Evolutionary conservation across 2,329 filamentous ascomycete genomes (phyloP), one percentile per base, ranked within the genome.

Genomic region (Aquanectria penicillioides): DNA sequence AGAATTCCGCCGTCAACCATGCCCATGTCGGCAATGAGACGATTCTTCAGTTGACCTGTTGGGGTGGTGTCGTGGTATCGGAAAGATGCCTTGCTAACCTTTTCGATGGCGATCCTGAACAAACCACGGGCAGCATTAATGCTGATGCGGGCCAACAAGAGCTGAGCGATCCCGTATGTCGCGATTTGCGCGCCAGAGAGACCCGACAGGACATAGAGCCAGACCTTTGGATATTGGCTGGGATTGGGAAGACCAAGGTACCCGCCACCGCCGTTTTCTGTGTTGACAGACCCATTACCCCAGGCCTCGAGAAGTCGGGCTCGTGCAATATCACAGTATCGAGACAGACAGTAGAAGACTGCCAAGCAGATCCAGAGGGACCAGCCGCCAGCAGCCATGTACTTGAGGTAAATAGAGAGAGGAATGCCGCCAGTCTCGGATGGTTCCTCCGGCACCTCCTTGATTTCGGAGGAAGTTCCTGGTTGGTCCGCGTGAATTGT

Each of bases 1-100:
- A 91, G 90, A 67, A 97, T 91, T n/a, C 91, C 89, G 1, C 93
- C 93, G 69, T 97, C 94, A 0, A 97, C 85, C 46, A 92, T 94
- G 23, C 91, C 91, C 76, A 97, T 95, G 69, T 97, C 93, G 2
- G 92, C 92, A 0, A 93, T 97, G 59, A 97, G 82, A 7, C 94
- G 86, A 73, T 97, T 97, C 91, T 97, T 97, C 61, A 97, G 80
- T 41, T 94, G 87, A 0, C 94, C 94, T 0, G 96, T 89, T 0
- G 94, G 94, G 0, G 94, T 97, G 4, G 92, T 87, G 71, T 97
- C 94, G 77, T 97, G 95, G 74, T 94, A 97, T 1, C 93, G 87
- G 77, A 97, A 97, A 0, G 89, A 94, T 0, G 93, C 91, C 67
- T 88, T 86, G 71, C 89, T 90, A 46, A 97, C 91, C 48, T 85